A percentile compares a stretch with the other conserved stretches of the same genome.
phyloP scores from a whole-genome alignment of 176 grass and related monocot genomes.

The Elymus sibiricus region DNA sequence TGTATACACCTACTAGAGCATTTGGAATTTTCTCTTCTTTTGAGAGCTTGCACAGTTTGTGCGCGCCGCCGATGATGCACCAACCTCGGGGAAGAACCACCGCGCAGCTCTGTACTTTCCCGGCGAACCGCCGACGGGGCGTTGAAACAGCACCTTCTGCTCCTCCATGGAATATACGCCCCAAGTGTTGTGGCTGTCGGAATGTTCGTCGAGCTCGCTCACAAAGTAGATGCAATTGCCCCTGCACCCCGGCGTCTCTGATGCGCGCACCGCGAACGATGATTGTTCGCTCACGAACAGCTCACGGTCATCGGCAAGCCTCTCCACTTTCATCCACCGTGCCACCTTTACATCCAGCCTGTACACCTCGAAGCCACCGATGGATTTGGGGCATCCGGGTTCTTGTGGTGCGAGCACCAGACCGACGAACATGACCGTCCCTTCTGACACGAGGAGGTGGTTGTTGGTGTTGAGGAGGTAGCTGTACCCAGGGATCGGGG shows the following conservation, averaged over 20 bases:
- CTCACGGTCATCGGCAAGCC: neutral
- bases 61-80: neutral
- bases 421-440: neutral
- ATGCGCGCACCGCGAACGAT: neutral
- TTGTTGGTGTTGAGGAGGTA: fast-evolving
- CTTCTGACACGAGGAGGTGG: neutral
- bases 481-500: too few species aligned
- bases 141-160: neutral
- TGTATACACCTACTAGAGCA: neutral
- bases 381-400: neutral
- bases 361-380: neutral
- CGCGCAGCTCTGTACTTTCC: too few species aligned
- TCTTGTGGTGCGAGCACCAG: neutral
- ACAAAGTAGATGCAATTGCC: neutral
- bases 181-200: neutral
- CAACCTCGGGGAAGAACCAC: neutral
- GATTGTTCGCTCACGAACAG: neutral
- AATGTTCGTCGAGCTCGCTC: neutral
- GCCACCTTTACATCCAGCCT: neutral
- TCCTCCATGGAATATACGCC: neutral
- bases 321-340: neutral
- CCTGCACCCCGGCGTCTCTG: neutral
- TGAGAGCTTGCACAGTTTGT: too few species aligned
- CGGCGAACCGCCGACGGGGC: neutral
- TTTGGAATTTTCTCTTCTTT: neutral